Evolutionary conservation across 2,329 filamentous ascomycete genomes (phyloP), one percentile per base, ranked within the genome.

Genomic region (Fusarium pseudonygamai): DNA sequence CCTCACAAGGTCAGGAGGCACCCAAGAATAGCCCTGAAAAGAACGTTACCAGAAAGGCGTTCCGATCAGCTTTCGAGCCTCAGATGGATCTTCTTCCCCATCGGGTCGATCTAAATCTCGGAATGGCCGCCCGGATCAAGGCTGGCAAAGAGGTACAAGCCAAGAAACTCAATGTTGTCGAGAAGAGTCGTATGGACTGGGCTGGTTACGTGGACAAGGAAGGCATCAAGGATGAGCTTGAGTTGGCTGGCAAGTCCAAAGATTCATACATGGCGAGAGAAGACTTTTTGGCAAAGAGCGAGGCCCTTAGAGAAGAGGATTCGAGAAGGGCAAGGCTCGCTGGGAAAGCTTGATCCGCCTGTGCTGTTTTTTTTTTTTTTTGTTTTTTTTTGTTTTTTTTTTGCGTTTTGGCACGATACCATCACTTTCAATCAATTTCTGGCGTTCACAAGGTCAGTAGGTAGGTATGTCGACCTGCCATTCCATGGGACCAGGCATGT

Each of bases 131-230:
- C 42, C 80, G 87, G 42, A 81, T 87, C 59, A 83, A 84, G 75
- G 84, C 87, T 56, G 85, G 84, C 60, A 86, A 85, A 66, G 83
- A 82, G 49, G 85, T 85, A 22, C 85, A 87, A 67, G 87, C 89
- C 55, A 90, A 88, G 84, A 93, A 92, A 79, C 84, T 93, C 73
- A 93, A 91, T 78, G 91, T 90, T 22, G 89, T 93, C 22, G 90
- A 93, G 82, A 93, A 93, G 86, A 92, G 90, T 76, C 86, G 90
- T 59, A 91, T 93, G 88, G 91, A 93, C 80, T 93, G 91, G 91
- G 91, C 91, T 7, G 90, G 90, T 18, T 93, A 88, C 75, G 91
- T 93, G 64, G 91, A 93, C 81, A 89, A 91, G 79, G 91, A 92
- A 80, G 91, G 91, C 14, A 91, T 93, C 82, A 87, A 90, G 79